Percentiles rank a stretch among this genome's conserved stretches.
phyloP scores from a whole-genome alignment of 768 basidiomycete genomes.

The Rhodosporidiobolus odoratus region DNA sequence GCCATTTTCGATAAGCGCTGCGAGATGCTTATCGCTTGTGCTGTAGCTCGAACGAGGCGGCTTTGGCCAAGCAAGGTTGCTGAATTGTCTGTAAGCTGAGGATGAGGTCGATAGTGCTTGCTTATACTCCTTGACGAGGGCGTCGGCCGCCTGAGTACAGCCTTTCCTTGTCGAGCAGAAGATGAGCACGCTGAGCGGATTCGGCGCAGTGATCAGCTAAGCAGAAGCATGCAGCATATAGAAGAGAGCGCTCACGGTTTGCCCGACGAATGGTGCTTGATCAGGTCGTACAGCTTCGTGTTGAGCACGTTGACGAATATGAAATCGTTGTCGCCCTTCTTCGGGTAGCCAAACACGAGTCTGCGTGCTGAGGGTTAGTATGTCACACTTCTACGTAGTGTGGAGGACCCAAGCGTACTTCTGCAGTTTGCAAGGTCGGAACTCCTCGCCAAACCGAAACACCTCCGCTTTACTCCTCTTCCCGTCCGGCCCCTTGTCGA shows the following conservation, averaged over 20 bases:
- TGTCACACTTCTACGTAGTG: not conserved
- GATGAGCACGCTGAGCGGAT: slow-evolving; percentile 55
- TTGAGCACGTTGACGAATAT: slow-evolving; percentile 67
- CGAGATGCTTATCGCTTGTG: slow-evolving; percentile 62
- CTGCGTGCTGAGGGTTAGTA: not conserved
- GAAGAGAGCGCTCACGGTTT: slow-evolving; percentile 54
- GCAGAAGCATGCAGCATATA: not conserved
- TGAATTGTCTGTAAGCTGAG: slow-evolving; percentile 41
- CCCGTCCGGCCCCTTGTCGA: slow-evolving; percentile 16
- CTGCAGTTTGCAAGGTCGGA: slow-evolving; percentile 62
- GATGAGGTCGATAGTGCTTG: slow-evolving; percentile 40
- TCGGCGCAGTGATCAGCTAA: no score
- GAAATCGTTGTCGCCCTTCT: slow-evolving; percentile 68
- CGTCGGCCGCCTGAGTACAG: slow-evolving; percentile 58
- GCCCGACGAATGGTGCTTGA: slow-evolving; percentile 65
- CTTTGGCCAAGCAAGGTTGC: slow-evolving; percentile 61
- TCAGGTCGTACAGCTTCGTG: slow-evolving; percentile 62
- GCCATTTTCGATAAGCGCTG: slow-evolving; percentile 64
- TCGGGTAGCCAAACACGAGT: slow-evolving; percentile 62
- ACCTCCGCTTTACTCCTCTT: slow-evolving; percentile 52
- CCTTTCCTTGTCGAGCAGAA: slow-evolving; percentile 80
- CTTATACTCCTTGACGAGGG: slow-evolving; percentile 66
- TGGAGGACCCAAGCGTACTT: slow-evolving; percentile 57
- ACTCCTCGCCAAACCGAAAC: slow-evolving; percentile 91
- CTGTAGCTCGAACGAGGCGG: slow-evolving; percentile 43